Evolutionary conservation across 2,329 filamentous ascomycete species (phyloP).

Genomic region (Sclerotinia subarctica): DNA sequence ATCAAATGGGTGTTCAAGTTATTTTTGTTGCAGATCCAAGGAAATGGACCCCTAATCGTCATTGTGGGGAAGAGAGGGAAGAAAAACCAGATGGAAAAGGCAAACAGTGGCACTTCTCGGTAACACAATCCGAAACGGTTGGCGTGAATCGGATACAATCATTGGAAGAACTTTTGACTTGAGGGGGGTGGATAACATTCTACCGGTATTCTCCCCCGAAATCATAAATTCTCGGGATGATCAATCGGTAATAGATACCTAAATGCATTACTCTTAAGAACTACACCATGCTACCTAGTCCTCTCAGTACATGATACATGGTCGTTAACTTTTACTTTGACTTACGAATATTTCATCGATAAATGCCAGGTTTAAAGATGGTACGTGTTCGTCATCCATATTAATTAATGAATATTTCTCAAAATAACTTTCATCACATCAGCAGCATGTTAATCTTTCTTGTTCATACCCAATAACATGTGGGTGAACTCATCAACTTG

Average conservation of each 20-base stretch:
- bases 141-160: neutral
- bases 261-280: too few species aligned
- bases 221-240: neutral
- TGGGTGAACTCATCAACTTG: neutral
- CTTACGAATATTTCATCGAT: neutral
- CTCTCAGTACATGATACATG: too few species aligned
- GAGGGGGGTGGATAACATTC: neutral
- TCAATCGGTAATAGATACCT: too few species aligned
- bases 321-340: neutral
- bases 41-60: slow-evolving; percentile 14
- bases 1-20: neutral
- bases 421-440: neutral
- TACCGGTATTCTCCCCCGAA: neutral
- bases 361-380: neutral
- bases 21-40: slow-evolving; percentile 1
- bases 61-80: slow-evolving; percentile 4
- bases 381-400: neutral
- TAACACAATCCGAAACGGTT: neutral
- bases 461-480: neutral
- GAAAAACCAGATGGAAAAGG: neutral
- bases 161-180: neutral
- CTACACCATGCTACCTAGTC: too few species aligned
- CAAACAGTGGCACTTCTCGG: neutral
- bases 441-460: neutral
- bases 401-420: neutral